phyloP scores from a whole-genome alignment of 1,284 basidiomycete genomes.

The Trichosporon asahii region DNA sequence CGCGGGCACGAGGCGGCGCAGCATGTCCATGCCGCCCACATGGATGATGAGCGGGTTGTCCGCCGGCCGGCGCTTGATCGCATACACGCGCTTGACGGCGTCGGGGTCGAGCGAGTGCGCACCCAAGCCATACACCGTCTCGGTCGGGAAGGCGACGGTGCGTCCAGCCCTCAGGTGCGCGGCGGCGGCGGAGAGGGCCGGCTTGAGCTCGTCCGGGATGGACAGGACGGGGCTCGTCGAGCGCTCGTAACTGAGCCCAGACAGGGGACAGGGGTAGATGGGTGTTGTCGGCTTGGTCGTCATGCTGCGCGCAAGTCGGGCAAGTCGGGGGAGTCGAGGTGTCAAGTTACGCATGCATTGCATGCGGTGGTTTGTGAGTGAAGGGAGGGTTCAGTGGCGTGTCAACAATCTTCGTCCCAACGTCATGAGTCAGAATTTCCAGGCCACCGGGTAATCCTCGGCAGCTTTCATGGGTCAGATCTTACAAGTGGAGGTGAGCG shows the following conservation, averaged over 20 bases:
- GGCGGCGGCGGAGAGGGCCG: constrained; percentile 39
- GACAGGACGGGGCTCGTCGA: background rate
- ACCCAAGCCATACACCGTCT: constrained; percentile 97
- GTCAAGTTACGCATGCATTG: constrained; percentile 4
- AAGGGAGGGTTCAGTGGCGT: background rate
- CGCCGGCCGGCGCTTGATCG: constrained; percentile 83
- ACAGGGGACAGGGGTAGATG: background rate
- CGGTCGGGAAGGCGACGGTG: constrained; percentile 86
- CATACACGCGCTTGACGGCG: constrained; percentile 75
- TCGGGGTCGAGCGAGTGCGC: constrained; percentile 67
- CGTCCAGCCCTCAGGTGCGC: constrained; percentile 38
- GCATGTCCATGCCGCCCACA: constrained; percentile 81
- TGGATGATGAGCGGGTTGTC: constrained; percentile 99
- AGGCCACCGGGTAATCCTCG: background rate
- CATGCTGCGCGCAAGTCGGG: background rate
- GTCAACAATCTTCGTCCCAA: constrained; percentile 1
- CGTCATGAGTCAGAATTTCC: constrained; percentile 5
- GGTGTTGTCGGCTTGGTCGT: background rate
- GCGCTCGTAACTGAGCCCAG: background rate
- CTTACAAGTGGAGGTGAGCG: background rate
- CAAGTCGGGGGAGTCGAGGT: background rate
- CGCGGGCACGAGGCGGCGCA: constrained; percentile 66
- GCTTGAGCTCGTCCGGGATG: background rate
- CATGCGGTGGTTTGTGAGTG: background rate
- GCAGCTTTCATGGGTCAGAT: background rate